phyloP scores from a whole-genome alignment of 257 asterid genomes.

The Cordia subcordata region DNA sequence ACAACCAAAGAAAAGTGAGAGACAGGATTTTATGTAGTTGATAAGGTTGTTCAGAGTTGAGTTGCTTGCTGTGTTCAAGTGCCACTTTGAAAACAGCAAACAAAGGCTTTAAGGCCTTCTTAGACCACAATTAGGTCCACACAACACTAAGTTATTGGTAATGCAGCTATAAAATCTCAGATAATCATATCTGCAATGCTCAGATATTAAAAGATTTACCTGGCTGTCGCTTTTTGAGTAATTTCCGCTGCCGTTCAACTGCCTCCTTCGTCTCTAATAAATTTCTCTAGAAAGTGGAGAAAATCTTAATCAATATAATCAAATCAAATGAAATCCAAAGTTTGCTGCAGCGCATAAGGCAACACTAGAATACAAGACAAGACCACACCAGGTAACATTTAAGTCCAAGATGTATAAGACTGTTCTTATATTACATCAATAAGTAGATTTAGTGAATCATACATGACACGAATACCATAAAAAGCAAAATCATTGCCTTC shows the following conservation, averaged over 20 bases:
- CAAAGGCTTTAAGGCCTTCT: too few species aligned
- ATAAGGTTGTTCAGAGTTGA: too few species aligned
- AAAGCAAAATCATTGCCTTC: background rate
- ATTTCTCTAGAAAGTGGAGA: conserved; percentile 41
- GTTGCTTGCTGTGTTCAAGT: too few species aligned
- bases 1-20: too few species aligned
- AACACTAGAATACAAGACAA: background rate
- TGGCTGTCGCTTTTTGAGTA: conserved; percentile 76
- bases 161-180: background rate
- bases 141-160: background rate
- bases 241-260: conserved; percentile 90
- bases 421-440: background rate
- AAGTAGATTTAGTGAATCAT: background rate
- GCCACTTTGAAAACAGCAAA: too few species aligned
- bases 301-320: conserved; percentile 1
- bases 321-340: background rate
- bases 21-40: too few species aligned
- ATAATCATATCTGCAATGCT: background rate
- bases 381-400: background rate
- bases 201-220: conserved; percentile 34
- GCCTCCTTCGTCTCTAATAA: conserved; percentile 87
- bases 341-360: background rate
- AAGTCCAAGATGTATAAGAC: background rate
- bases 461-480: background rate
- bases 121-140: background rate